These are phyloP conservation scores for Fusarium sp. DNA, from an alignment of 2,329 filamentous ascomycete genomes.

Conservation along the genomic window DNA sequence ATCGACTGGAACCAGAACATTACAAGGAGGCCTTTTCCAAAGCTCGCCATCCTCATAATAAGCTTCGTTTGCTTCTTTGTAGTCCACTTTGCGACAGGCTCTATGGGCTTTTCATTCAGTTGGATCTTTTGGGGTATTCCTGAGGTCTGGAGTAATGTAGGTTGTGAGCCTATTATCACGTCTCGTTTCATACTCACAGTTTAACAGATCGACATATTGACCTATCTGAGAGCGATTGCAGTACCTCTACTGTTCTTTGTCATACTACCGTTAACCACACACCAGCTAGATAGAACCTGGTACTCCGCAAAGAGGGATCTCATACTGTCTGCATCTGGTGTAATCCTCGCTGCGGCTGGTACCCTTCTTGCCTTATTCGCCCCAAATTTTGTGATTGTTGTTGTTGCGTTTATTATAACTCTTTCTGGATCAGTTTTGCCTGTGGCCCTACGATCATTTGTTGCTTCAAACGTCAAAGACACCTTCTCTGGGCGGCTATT, in stretches of 20 bases:
- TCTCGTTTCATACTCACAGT: background rate
- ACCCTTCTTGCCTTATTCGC: background rate
- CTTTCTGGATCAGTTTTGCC: background rate
- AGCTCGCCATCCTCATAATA: background rate
- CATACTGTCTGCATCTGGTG: background rate
- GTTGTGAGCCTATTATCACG: background rate
- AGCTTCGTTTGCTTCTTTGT: constrained; percentile 14
- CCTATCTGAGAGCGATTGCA: constrained; percentile 7
- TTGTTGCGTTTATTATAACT: background rate
- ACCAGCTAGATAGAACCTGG: background rate
- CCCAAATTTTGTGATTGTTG: constrained; percentile 1
- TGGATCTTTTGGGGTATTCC: constrained; percentile 2
- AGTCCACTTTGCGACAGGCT: background rate
- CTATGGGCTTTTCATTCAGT: background rate
- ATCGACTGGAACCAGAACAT: too few relatives aligned
- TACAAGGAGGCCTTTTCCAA: background rate
- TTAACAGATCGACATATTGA: background rate
- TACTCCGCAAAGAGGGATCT: constrained; percentile 1
- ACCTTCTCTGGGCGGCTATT: constrained; percentile 9
- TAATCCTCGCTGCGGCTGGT: background rate
- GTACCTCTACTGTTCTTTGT: constrained; percentile 2
- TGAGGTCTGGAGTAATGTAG: background rate
- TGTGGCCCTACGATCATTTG: constrained; percentile 1
- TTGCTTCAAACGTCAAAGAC: background rate
- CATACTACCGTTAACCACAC: background rate